Percentiles rank a stretch among this genome's conserved stretches.
These are phyloP conservation scores for Reticulascus tulasneorum DNA, from an alignment of 2,329 filamentous ascomycete species.

Conservation along the genomic window DNA sequence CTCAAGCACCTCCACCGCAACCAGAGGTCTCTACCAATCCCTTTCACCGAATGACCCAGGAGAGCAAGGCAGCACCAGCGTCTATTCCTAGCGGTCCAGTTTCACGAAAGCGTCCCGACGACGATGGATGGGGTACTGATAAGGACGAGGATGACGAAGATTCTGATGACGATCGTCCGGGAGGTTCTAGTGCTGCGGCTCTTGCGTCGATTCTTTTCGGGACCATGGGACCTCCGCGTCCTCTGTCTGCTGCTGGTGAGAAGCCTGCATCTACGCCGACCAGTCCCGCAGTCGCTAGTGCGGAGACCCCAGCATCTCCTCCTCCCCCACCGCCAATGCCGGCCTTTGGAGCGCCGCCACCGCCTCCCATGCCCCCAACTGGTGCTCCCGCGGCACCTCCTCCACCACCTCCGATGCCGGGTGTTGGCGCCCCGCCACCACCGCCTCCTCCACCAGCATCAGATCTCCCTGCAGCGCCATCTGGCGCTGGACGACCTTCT, in stretches of 20 bases:
- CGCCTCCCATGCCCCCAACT: conserved; percentile 18
- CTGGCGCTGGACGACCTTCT: conserved; percentile 45
- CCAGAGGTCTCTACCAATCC: conserved; percentile 80
- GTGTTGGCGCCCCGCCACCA: conserved; percentile 32
- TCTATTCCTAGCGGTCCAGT: conserved; percentile 43
- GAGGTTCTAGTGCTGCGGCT: conserved; percentile 81
- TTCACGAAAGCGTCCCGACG: conserved; percentile 51
- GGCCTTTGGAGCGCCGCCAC: conserved; percentile 24
- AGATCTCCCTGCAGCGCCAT: conserved; percentile 39
- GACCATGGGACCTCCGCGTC: conserved; percentile 91
- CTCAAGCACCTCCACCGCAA: conserved; percentile 29
- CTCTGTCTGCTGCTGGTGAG: conserved; percentile 76
- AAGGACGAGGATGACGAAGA: conserved; percentile 58
- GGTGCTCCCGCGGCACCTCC: conserved; percentile 21
- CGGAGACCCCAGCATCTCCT: conserved; percentile 28
- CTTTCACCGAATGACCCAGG: conserved; percentile 81
- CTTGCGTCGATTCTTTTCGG: conserved; percentile 94
- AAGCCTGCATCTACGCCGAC: conserved; percentile 45
- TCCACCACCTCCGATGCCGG: conserved; percentile 34
- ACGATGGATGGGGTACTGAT: conserved; percentile 86
- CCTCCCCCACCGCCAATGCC: conserved; percentile 23
- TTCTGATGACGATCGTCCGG: conserved; percentile 72
- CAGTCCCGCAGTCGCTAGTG: conserved; percentile 35
- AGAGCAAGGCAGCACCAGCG: conserved; percentile 41
- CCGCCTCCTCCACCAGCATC: conserved; percentile 39